Percentiles rank a stretch among this genome's conserved stretches.
Conservation (phyloP, 768 basidiomycete genomes). For the Gautieria morchelliformis region DNA sequence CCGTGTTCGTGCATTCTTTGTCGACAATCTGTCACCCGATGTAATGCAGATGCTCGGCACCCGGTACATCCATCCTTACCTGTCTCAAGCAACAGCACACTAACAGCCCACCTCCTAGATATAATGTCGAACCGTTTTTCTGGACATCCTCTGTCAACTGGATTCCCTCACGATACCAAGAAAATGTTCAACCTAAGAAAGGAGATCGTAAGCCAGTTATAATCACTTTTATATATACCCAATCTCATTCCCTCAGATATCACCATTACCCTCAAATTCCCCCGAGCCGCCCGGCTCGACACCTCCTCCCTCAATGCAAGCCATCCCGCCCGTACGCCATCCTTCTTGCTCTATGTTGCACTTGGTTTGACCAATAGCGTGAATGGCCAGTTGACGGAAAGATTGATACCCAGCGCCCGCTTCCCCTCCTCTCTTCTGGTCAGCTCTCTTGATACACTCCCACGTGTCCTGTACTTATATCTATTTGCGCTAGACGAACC, state of each 20-base stretch:
- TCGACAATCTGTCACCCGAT: slow-evolving; percentile 38
- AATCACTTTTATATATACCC: background rate
- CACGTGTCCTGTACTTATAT: no score
- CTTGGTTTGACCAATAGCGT: slow-evolving; percentile 8
- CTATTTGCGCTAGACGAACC: background rate
- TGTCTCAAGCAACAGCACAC: no score
- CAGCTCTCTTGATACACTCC: no score
- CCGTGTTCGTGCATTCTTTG: slow-evolving; percentile 41
- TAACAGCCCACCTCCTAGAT: slow-evolving; percentile 22
- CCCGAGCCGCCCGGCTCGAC: slow-evolving; percentile 21
- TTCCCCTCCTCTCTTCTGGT: slow-evolving; percentile 17
- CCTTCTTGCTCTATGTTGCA: no score
- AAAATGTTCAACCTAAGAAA: slow-evolving; percentile 27
- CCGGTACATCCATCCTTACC: slow-evolving; percentile 23
- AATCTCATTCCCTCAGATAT: slow-evolving; percentile 27
- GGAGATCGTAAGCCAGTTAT: slow-evolving; percentile 38
- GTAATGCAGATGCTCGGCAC: slow-evolving; percentile 49
- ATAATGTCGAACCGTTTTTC: slow-evolving; percentile 53
- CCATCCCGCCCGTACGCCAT: no score
- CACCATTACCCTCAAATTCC: slow-evolving; percentile 47
- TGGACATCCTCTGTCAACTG: slow-evolving; percentile 56
- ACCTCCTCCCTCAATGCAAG: background rate
- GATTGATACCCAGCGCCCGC: slow-evolving; percentile 46
- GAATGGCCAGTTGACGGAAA: slow-evolving; percentile 26
- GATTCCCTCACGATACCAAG: slow-evolving; percentile 61